Evolutionary conservation across 768 basidiomycete genomes (phyloP).

Genomic region (Phaeolepiota aurea): DNA sequence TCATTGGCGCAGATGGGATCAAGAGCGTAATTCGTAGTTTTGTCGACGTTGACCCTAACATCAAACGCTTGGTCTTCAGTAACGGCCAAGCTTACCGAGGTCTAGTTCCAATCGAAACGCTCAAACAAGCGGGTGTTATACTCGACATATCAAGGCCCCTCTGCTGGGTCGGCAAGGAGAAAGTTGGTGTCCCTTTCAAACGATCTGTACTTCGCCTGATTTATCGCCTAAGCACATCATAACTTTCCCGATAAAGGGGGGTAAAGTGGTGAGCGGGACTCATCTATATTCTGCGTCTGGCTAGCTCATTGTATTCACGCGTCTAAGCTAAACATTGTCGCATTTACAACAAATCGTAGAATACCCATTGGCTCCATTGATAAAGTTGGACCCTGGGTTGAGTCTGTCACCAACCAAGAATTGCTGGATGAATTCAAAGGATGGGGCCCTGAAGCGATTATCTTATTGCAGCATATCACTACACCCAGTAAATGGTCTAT

Average conservation of each 20-base stretch:
- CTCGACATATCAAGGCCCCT: conserved; percentile 24
- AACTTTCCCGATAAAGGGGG: conserved; percentile 37
- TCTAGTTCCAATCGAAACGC: conserved; percentile 28
- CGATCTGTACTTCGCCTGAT: background rate
- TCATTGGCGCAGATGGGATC: conserved; percentile 46
- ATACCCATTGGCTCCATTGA: conserved; percentile 17
- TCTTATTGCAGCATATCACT: conserved; percentile 32
- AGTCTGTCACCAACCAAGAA: conserved; percentile 29
- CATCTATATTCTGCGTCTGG: background rate
- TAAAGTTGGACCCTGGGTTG: conserved; percentile 31
- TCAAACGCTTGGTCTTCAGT: conserved; percentile 27
- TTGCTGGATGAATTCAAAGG: conserved; percentile 32
- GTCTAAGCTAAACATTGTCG: conserved; percentile 37
- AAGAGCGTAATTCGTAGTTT: conserved; percentile 36
- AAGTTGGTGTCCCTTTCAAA: conserved; percentile 22
- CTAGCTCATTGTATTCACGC: background rate
- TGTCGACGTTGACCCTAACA: conserved; percentile 20
- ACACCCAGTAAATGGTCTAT: conserved; percentile 45
- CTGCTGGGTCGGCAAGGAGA: conserved; percentile 35
- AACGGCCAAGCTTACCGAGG: conserved; percentile 42
- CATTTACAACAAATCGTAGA: conserved; percentile 25
- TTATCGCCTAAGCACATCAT: conserved; percentile 36
- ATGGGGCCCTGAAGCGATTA: conserved; percentile 36
- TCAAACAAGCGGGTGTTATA: conserved; percentile 33
- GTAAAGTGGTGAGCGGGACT: conserved; percentile 25